Percentiles rank a stretch among this genome's conserved stretches.
phyloP scores from a whole-genome alignment of 2,329 filamentous ascomycete species.

The Colletotrichum orchidophilum region DNA sequence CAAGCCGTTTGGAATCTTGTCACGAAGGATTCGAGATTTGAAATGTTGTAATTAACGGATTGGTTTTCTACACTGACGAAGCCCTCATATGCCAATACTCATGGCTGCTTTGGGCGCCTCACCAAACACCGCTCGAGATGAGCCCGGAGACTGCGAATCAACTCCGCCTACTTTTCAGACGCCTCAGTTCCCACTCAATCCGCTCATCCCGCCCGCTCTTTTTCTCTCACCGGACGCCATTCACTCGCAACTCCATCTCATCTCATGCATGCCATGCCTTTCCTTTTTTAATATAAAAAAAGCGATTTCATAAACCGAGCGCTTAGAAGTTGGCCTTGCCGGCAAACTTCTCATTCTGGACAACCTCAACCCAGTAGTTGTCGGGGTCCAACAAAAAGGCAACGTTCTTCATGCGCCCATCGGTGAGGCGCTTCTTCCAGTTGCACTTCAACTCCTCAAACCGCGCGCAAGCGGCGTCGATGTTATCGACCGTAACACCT shows the following conservation, averaged over 20 bases:
- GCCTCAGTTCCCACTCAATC: background rate
- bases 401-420: constrained; percentile 92
- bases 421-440: constrained; percentile 96
- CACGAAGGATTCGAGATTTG: background rate
- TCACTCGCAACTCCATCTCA: background rate
- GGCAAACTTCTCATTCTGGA: constrained; percentile 80
- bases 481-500: constrained; percentile 84
- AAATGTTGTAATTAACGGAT: background rate
- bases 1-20: background rate
- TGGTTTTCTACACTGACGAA: background rate
- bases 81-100: background rate
- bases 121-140: background rate
- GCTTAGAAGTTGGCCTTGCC: constrained; percentile 62
- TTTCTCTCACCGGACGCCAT: constrained; percentile 5
- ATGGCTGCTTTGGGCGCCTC: background rate
- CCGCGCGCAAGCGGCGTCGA: constrained; percentile 86
- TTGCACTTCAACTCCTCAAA: constrained; percentile 84
- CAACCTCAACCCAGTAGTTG: constrained; percentile 81
- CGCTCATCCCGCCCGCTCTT: background rate
- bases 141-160: constrained; percentile 3
- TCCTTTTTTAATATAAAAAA: background rate
- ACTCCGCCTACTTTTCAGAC: background rate
- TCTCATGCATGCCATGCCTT: background rate
- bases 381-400: constrained; percentile 93
- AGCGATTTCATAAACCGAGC: rapidly evolving